Base-by-base conservation (phyloP, 805 yeast species). In the Saccharomycopsis schoenii region DNA sequence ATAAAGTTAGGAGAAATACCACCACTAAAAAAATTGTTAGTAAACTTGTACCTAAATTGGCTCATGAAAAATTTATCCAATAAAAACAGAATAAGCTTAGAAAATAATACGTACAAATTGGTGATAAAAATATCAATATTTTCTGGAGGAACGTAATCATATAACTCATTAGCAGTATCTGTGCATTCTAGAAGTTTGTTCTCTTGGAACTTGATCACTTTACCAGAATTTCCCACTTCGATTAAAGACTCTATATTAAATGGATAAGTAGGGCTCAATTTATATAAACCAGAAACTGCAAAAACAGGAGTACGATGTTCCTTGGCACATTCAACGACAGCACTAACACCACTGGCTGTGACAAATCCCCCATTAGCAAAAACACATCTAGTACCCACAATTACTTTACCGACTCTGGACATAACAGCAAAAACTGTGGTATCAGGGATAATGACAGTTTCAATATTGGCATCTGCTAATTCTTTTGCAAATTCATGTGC, bases 1-100 rank as follows among this genome's bases (percentile, higher is more conserved):
- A 94, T 88, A 75, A 94, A 94, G 68, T 93, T 89, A 56, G 99
- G 98, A 29, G 98, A 89, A 71, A 88, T 91, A 15, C 98, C 98
- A 57, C 98, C 99, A 62, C 43, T 37, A 55, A 50, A 17, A 51
- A 42, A 37, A 15, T 11, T 56, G 54, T 43, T 37, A 43, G 42
- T 52, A 43, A 55, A 14, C 34, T n/a, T 34, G 17, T 17, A 5
- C 1, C 14, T 12, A 47, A 17, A 24, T 29, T 6, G 34, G 6
- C 34, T 29, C 6, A 4, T 29, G 34, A 29, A 4, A 6, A 29
- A 29, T 29, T 6, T 6, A 29, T 29, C 34, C 34, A 78, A 79
- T 62, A 82, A 89, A 75, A 92, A 97, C 67, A 86, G 94, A 60
- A 92, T 86, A 74, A 93, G 93, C 67, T 92, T 89, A 52, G 97